Base-by-base conservation (phyloP, 163 green algal genomes). In the Chloroidium sp. region DNA sequence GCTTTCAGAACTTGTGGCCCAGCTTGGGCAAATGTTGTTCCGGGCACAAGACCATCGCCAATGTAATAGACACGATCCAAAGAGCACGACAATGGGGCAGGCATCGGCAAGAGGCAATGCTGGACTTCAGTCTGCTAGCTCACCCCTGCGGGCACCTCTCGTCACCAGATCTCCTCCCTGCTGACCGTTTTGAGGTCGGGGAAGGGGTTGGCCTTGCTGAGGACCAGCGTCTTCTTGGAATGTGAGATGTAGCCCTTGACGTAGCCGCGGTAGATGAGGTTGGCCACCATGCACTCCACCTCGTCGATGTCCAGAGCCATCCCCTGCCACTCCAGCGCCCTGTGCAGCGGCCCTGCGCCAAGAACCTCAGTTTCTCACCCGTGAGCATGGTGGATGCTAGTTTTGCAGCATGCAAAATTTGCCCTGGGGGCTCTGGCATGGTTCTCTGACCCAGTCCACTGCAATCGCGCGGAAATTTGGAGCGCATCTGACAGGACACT, bases 171-270 rank as follows among this genome's bases (percentile, higher is more conserved):
- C 36, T 36, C 36, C 36, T 36, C 36, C 36, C 36, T 36, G 36
- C 36, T 36, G 36, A 84, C 4, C 68, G 57, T 2, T 64, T 78
- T 14, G 91, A 78, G 12, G 81, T 14, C 1, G 92, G 92, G 36
- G 82, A 95, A 96, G 59, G 92, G 75, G 4, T 92, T 85, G 1
- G 87, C 82, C 84, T 97, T 97, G 61, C 86, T 88, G 78, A 97
- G 88, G 81, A 97, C 93, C 68, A 95, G 76, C 69, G 95, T 86
- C 6, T 88, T 85, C 14, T 83, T 85, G 80, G 94, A 93, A 89
- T 96, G 93, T 0, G 87, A 90, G 75, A 98, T 88, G 86, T 95
- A 97, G n/a, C 93, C 94, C 86, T 94, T 95, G 69, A 98, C 83
- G 77, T 91, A 95, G 69, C 93, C 92, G n/a, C 90, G 85, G 85